A percentile compares a stretch with the other conserved stretches of the same genome.
Conservation (phyloP, 2,329 filamentous ascomycete species). For the Xylariaceae sp. region DNA sequence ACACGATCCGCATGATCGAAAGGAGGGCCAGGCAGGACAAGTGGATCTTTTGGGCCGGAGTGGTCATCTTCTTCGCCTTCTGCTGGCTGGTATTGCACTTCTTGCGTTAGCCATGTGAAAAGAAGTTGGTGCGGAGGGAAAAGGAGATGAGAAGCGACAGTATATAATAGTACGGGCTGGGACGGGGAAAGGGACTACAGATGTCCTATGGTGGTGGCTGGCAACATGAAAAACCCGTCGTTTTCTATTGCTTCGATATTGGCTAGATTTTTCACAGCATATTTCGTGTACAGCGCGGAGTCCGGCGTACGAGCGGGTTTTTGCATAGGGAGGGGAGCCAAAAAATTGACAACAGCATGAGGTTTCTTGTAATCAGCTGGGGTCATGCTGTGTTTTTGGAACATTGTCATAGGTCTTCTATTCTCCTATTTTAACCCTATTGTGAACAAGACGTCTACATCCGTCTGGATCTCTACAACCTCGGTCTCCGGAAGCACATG, state of each 20-base stretch:
- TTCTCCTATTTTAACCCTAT: conserved; percentile 49
- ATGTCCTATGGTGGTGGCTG: no score
- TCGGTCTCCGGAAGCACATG: conserved; percentile 57
- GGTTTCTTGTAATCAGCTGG: neutral
- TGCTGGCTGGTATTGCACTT: conserved; percentile 89
- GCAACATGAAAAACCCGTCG: no score
- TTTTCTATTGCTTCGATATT: no score
- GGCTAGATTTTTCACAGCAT: no score
- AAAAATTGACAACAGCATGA: conserved; percentile 3
- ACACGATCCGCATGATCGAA: conserved; percentile 97
- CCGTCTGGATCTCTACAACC: conserved; percentile 58
- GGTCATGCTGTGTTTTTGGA: no score
- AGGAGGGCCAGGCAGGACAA: conserved; percentile 89
- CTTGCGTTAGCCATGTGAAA: conserved; percentile 56
- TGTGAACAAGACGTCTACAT: conserved; percentile 66
- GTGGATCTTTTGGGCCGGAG: conserved; percentile 92
- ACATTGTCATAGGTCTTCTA: no score
- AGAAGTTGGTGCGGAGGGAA: neutral
- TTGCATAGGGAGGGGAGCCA: conserved; percentile 9
- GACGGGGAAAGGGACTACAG: no score
- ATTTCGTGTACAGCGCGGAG: conserved; percentile 17
- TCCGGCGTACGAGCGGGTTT: conserved; percentile 10
- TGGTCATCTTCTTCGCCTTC: conserved; percentile 81
- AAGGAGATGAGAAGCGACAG: no score
- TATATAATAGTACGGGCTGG: no score